Evolutionary conservation across 257 asterid genomes (phyloP).

Genomic region (Pogostemon cablin): DNA sequence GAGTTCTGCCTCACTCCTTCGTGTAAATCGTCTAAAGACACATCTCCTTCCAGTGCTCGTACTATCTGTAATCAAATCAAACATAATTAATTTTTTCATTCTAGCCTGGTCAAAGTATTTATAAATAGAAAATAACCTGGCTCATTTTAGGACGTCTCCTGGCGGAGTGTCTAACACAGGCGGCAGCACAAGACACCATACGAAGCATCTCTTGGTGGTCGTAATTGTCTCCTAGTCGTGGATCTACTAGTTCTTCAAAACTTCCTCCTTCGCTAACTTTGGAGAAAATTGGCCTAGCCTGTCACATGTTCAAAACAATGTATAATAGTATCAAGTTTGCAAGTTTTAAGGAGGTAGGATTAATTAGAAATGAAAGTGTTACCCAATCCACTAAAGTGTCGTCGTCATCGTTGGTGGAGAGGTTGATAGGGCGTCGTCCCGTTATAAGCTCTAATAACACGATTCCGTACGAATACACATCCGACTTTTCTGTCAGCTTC

Average conservation of each 20-base stretch:
- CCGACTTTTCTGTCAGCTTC: constrained; percentile 85
- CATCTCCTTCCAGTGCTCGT: constrained; percentile 86
- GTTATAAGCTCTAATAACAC: constrained; percentile 83
- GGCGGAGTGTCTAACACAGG: constrained; percentile 65
- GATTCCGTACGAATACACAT: constrained; percentile 81
- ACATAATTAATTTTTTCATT: not conserved
- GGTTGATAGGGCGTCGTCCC: constrained; percentile 75
- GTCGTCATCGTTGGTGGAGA: constrained; percentile 58
- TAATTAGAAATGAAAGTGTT: not conserved
- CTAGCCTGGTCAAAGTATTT: not conserved
- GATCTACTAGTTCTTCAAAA: constrained; percentile 62
- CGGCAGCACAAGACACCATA: constrained; percentile 69
- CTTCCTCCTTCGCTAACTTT: constrained; percentile 55
- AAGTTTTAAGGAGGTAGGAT: too few relatives aligned
- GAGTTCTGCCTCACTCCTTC: constrained; percentile 44
- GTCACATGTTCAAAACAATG: not conserved
- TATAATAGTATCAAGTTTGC: too few relatives aligned
- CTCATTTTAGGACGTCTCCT: constrained; percentile 85
- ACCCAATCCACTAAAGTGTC: constrained; percentile 86
- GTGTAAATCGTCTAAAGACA: constrained; percentile 57
- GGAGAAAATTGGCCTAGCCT: constrained; percentile 71
- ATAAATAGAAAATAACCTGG: constrained; percentile 44
- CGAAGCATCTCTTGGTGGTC: constrained; percentile 67
- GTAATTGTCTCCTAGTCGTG: constrained; percentile 47
- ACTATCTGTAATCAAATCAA: constrained; percentile 46